Evolutionary conservation across 306 rosid species (phyloP), one percentile per base, ranked within the genome.

Genomic region (Sphenostylis stenocarpa): DNA sequence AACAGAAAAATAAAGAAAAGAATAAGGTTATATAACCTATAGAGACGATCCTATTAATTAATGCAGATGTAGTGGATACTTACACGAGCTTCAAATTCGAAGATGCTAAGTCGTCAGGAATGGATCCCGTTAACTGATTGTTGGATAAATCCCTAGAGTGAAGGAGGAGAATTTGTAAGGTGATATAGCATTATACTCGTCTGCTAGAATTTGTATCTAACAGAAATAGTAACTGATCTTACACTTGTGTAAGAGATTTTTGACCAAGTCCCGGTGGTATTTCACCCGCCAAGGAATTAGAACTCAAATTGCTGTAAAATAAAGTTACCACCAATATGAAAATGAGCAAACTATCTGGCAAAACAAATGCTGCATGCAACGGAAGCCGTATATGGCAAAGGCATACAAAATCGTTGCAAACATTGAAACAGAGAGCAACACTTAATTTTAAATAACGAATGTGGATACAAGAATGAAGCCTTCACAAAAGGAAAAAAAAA

Each of bases 121-220:
- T 95, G 60, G 93, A 72, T 68, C 97, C 99, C 9, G 84, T 81
- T 33, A 95, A 80, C 77, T 79, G 96, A 86, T 95, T 95, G 72
- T 85, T 65, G 64, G 99, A 90, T 81, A 95, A 85, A 89, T 95
- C 99, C 96, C 99, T 95, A 48, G 76, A 87, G 48, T 75, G 43
- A 8, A 38, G 47, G 47, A 41, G 16, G 47, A 41, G 47, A 41
- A 41, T 41, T 41, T 41, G 14, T 41, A 41, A 41, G 47, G 15
- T 2, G 16, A 41, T 41, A 13, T 41, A 41, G 47, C 47, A 41
- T 41, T 2, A 41, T 11, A 41, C 47, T 41, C 15, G 65, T 28
- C 28, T 21, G 10, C 12, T 7, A 53, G 60, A 7, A 83, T 58
- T 21, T 6, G 53, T 41, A 78, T 78, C 31, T 45, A 28, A 77